Conservation (phyloP, 2,329 filamentous ascomycete genomes). For the Ceratocystis lukuohia region DNA sequence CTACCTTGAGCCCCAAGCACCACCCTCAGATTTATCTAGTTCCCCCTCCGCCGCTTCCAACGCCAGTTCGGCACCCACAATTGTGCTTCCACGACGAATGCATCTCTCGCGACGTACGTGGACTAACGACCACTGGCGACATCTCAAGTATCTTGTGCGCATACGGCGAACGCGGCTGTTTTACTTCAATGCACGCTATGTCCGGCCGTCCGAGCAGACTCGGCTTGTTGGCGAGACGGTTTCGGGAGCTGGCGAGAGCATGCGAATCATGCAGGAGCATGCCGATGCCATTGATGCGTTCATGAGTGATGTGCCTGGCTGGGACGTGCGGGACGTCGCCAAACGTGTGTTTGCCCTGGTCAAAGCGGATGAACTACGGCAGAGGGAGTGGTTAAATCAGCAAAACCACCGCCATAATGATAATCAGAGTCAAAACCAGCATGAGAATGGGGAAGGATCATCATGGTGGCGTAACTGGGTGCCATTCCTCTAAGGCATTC, state of each 20-base stretch:
- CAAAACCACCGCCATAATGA: background rate
- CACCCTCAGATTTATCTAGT: background rate
- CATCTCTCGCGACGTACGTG: slow-evolving; percentile 33
- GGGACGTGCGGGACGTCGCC: slow-evolving; percentile 37
- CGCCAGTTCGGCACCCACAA: slow-evolving; percentile 24
- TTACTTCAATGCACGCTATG: slow-evolving; percentile 24
- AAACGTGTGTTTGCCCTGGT: slow-evolving; percentile 37
- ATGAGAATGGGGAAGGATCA: background rate
- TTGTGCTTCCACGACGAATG: slow-evolving; percentile 10
- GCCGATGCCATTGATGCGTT: slow-evolving; percentile 45
- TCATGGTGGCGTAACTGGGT: slow-evolving; percentile 13
- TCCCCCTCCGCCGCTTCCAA: slow-evolving; percentile 21
- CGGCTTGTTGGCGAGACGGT: slow-evolving; percentile 37
- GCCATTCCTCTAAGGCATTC: background rate
- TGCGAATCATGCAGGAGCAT: slow-evolving; percentile 43
- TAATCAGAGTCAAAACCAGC: background rate
- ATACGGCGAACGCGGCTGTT: slow-evolving; percentile 33
- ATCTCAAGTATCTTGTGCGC: slow-evolving; percentile 39
- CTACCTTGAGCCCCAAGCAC: slow-evolving; percentile 11
- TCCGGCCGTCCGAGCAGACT: slow-evolving; percentile 22
- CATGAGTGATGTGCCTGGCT: slow-evolving; percentile 32
- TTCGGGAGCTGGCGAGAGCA: slow-evolving; percentile 32
- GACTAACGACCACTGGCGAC: slow-evolving; percentile 40
- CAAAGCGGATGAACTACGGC: slow-evolving; percentile 17
- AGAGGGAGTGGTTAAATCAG: slow-evolving; percentile 14